Evolutionary conservation across 345 rosid species (phyloP), one percentile per base, ranked within the genome.

Genomic region (Lepidium sativum): DNA sequence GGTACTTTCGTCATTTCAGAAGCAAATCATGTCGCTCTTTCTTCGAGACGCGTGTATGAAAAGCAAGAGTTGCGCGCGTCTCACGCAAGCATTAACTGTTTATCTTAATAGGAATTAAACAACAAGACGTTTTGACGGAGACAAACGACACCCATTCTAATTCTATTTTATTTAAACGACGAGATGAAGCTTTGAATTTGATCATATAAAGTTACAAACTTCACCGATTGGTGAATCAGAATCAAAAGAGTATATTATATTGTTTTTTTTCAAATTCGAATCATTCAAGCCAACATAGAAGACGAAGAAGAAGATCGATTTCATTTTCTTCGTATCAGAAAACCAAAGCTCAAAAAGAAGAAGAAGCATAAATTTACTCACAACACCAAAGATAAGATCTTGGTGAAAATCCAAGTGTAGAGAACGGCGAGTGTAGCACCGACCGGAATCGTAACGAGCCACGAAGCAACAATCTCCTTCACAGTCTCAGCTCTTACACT

Each of bases 371-470:
- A 27, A 27, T 1, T 27, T 6, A 55, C 43, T 92, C 89, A 85
- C 71, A 78, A 75, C 17, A 84, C 67, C 54, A 61, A 77, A 35
- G 96, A 69, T 80, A 90, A 76, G 69, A 88, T 68, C 84, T 83
- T 88, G 71, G 87, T 94, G 73, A 90, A 77, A 63, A 90, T 76
- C 99, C 97, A 90, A 52, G 96, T 86, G 80, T 90, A 88, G 75
- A 87, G 0, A 38, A 88, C 88, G 6, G 99, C 85, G 35, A 94
- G 76, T 49, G 65, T 20, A n/a, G 87, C 99, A 21, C 99, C 99
- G 34, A 78, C 92, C 17, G 99, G 99, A 41, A 94, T 90, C 0
- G 99, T 94, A 37, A 94, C 91, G 0, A 65, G 81, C 97, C 99
- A 90, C 15, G 99, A 94, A 58, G 80, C 77, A 68, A 85, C 96